phyloP scores from a whole-genome alignment of 345 rosid genomes.

The Trapa incisa region DNA sequence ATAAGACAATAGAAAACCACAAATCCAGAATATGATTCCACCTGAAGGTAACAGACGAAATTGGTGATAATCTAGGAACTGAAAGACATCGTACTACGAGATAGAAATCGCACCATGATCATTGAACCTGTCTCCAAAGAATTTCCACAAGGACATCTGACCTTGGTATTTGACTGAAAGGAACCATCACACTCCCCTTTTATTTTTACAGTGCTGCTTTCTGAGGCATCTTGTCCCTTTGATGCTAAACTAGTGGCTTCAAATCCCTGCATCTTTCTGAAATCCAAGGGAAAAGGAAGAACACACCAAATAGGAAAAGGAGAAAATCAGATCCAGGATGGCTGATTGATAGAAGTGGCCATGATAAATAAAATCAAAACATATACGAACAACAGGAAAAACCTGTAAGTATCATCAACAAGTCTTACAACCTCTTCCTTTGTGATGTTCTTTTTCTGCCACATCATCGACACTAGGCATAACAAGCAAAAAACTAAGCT shows the following conservation, averaged over 20 bases:
- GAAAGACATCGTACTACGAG: slow-evolving; percentile 2
- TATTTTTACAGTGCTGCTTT: slow-evolving; percentile 47
- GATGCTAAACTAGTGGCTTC: slow-evolving; percentile 84
- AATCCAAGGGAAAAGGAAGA: slow-evolving; percentile 1
- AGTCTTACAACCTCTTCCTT: slow-evolving; percentile 87
- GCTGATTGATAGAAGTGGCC: background rate
- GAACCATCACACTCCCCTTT: slow-evolving; percentile 57
- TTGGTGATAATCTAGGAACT: background rate
- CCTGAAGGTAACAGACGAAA: background rate
- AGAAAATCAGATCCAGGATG: background rate
- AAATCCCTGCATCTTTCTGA: slow-evolving; percentile 84
- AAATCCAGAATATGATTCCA: background rate
- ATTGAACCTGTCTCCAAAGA: slow-evolving; percentile 55
- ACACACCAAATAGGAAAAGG: background rate
- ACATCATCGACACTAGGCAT: slow-evolving; percentile 47
- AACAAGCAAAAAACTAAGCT: background rate
- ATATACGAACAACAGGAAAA: background rate
- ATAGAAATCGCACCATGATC: slow-evolving; percentile 42
- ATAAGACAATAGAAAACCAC: background rate
- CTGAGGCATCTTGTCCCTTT: slow-evolving; percentile 55
- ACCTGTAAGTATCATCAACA: slow-evolving; percentile 92
- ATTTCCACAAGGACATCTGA: slow-evolving; percentile 91
- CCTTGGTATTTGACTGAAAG: slow-evolving; percentile 40
- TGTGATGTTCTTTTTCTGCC: slow-evolving; percentile 60
- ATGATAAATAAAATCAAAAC: slow-evolving; percentile 3